Conservation (phyloP, 139 green algal genomes). For the Chlorella sp. region DNA sequence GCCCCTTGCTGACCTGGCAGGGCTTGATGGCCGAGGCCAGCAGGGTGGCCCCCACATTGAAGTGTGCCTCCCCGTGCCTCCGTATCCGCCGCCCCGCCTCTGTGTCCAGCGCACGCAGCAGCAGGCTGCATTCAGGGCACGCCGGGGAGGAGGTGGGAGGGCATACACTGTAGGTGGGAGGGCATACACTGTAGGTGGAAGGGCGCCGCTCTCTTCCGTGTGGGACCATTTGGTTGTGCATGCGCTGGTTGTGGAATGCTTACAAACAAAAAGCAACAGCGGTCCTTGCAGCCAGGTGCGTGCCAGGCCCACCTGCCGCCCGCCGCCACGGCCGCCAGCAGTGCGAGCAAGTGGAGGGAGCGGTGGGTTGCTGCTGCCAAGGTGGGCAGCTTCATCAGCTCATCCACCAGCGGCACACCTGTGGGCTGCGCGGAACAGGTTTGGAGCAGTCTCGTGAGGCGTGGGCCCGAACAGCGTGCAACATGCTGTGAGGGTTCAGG, state of each 20-base stretch:
- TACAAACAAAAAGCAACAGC: too few relatives aligned
- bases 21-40: not conserved
- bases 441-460: not conserved
- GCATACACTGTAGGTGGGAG: not conserved
- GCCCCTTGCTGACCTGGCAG: not conserved
- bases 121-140: not conserved
- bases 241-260: too few relatives aligned
- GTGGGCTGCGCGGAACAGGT: not conserved
- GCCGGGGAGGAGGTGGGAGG: not conserved
- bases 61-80: not conserved
- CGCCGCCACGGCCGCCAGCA: too few relatives aligned
- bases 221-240: too few relatives aligned
- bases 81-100: not conserved
- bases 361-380: not conserved
- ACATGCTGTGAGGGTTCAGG: not conserved
- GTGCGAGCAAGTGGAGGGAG: not conserved
- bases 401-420: slow-evolving; percentile 13
- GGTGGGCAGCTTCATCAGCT: slow-evolving; percentile 20
- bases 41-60: not conserved
- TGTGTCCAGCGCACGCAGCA: not conserved
- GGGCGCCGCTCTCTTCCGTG: too few relatives aligned
- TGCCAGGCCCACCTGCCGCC: not conserved
- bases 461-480: too few relatives aligned
- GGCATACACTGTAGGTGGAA: too few relatives aligned
- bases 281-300: too few relatives aligned